phyloP scores from a whole-genome alignment of 495 filamentous ascomycete genomes.

The Aspergillus funiculosus region DNA sequence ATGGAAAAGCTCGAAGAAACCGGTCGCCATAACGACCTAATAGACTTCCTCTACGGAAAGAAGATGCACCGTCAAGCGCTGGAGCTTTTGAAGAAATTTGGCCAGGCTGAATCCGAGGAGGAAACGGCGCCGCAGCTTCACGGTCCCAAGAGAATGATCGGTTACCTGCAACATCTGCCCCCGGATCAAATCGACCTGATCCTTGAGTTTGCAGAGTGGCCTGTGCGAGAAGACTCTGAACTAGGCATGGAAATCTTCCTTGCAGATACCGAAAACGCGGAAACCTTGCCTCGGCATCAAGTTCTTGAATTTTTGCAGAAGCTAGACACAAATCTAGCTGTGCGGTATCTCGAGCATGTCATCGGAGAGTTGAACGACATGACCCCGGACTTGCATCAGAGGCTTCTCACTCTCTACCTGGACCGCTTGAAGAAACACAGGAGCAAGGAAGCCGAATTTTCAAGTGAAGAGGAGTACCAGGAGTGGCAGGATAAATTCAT shows the following conservation, averaged over 20 bases:
- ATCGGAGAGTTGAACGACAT: slow-evolving; percentile 80
- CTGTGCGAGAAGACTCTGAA: slow-evolving; percentile 61
- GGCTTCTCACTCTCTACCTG: slow-evolving; percentile 70
- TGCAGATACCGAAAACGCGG: slow-evolving; percentile 90
- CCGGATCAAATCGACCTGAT: slow-evolving; percentile 87
- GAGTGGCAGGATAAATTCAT: slow-evolving; percentile 61
- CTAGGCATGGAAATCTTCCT: slow-evolving; percentile 95
- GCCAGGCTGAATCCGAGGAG: slow-evolving; percentile 57
- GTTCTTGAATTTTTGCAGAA: slow-evolving; percentile 68
- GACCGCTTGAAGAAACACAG: slow-evolving; percentile 49
- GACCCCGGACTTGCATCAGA: slow-evolving; percentile 81
- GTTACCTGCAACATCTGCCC: slow-evolving; percentile 84
- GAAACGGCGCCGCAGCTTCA: slow-evolving; percentile 55
- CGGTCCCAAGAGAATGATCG: slow-evolving; percentile 77
- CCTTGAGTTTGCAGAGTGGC: slow-evolving; percentile 88
- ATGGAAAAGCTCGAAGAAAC: slow-evolving; percentile 86
- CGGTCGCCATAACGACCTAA: slow-evolving; percentile 84
- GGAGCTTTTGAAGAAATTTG: slow-evolving; percentile 76
- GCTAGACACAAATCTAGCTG: slow-evolving; percentile 64
- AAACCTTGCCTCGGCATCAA: slow-evolving; percentile 70
- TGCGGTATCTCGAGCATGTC: slow-evolving; percentile 85
- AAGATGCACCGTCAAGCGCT: slow-evolving; percentile 85
- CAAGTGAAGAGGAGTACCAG: slow-evolving; percentile 46
- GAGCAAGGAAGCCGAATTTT: slow-evolving; percentile 29
- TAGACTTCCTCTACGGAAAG: slow-evolving; percentile 96